A percentile compares a stretch with the other conserved stretches of the same genome.
Evolutionary conservation across 2,329 filamentous ascomycete genomes (phyloP).

Genomic region (Stagonosporopsis rhizophila): DNA sequence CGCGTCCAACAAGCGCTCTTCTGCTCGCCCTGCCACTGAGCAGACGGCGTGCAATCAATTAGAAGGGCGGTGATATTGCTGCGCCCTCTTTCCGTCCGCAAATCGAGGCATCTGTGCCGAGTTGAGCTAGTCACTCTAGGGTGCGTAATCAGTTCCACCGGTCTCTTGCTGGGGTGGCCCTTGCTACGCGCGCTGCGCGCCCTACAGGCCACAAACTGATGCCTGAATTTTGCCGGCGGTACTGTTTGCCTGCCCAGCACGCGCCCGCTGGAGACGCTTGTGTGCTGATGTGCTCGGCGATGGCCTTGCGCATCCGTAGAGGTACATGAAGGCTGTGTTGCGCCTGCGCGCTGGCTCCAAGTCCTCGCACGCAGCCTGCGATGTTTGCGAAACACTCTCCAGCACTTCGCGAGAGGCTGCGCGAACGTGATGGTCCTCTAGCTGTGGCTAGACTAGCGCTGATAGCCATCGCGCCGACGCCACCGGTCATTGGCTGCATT

Average conservation of each 20-base stretch:
- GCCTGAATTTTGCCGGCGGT: constrained; percentile 19
- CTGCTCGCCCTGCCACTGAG: background rate
- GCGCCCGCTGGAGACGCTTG: background rate
- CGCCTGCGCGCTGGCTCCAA: background rate
- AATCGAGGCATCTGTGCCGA: constrained; percentile 30
- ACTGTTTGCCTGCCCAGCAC: background rate
- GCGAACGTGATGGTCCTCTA: constrained; percentile 18
- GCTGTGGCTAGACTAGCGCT: constrained; percentile 10
- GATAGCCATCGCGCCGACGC: constrained; percentile 3
- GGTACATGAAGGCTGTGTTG: constrained; percentile 2
- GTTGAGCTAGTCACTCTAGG: constrained; percentile 30
- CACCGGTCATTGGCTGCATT: constrained; percentile 10
- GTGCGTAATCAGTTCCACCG: constrained; percentile 37
- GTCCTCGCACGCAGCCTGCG: background rate
- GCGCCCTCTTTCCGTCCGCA: constrained; percentile 42
- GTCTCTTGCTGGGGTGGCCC: constrained; percentile 33
- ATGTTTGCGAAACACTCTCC: constrained; percentile 13
- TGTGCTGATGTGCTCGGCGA: background rate
- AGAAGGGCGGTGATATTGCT: constrained; percentile 36
- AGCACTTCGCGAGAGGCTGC: constrained; percentile 18
- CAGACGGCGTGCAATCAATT: constrained; percentile 18
- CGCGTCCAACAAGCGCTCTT: background rate
- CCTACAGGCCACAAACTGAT: constrained; percentile 35
- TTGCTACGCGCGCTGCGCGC: constrained; percentile 33
- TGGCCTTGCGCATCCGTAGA: constrained; percentile 1